Percentiles rank a stretch among this genome's conserved stretches.
phyloP scores from a whole-genome alignment of 352 stramenopile genomes.

The Phytopythium delawarense region DNA sequence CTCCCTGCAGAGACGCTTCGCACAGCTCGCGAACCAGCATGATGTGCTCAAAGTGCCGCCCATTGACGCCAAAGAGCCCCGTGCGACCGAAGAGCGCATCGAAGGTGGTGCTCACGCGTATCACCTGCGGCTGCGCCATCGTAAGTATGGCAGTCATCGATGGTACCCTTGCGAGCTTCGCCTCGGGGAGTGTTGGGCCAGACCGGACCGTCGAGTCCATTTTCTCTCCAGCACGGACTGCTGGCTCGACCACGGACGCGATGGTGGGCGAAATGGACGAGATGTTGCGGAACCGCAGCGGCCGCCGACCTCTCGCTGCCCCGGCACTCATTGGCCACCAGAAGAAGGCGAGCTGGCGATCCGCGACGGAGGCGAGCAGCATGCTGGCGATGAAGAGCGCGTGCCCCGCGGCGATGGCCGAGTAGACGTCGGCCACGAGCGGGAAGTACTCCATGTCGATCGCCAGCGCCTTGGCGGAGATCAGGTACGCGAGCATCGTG shows the following conservation, averaged over 20 bases:
- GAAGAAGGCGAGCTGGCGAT: constrained; percentile 4
- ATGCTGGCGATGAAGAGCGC: constrained; percentile 17
- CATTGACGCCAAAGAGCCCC: constrained; percentile 19
- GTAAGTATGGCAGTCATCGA: background rate
- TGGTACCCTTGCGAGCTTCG: background rate
- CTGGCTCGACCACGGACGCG: background rate
- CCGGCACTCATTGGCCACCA: background rate
- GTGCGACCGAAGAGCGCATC: constrained; percentile 6
- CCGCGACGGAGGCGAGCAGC: background rate
- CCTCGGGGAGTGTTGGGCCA: background rate
- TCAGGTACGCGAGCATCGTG: constrained; percentile 12
- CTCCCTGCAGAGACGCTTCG: constrained; percentile 19
- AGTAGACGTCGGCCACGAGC: constrained; percentile 17
- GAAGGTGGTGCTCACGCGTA: background rate
- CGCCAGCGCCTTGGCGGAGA: constrained; percentile 24
- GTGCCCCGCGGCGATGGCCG: constrained; percentile 18
- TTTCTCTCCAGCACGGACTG: no score
- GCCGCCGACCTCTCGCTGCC: background rate
- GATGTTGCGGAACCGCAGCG: constrained; percentile 7
- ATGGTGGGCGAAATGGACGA: background rate
- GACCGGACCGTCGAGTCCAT: background rate
- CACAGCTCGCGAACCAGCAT: constrained; percentile 17
- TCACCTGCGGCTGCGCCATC: background rate
- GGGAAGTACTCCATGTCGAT: constrained; percentile 16
- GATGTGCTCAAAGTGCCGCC: constrained; percentile 16